Percentiles rank a stretch among this genome's conserved stretches.
phyloP scores from a whole-genome alignment of 2,329 filamentous ascomycete genomes.

The Pseudogymnoascus sp. region DNA sequence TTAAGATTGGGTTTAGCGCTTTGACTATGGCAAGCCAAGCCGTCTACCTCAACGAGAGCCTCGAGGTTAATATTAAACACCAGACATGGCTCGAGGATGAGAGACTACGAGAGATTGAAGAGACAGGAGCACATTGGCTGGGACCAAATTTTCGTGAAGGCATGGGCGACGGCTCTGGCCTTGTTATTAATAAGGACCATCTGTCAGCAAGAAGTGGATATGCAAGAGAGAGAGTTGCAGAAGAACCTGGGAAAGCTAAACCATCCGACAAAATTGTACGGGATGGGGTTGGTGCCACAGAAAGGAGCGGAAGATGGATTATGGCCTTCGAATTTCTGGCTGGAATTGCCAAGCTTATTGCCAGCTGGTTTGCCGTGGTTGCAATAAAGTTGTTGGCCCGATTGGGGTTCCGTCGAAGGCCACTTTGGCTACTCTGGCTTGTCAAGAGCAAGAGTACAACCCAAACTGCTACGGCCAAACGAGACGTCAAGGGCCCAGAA shows the following conservation, averaged over 20 bases:
- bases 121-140: constrained; percentile 29
- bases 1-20: constrained; percentile 78
- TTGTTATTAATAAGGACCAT: constrained; percentile 22
- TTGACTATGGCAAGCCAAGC: constrained; percentile 92
- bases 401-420: constrained; percentile 52
- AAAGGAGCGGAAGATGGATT: constrained; percentile 70
- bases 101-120: constrained; percentile 67
- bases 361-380: constrained; percentile 31
- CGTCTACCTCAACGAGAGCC: constrained; percentile 89
- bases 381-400: constrained; percentile 38
- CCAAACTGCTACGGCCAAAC: constrained; percentile 8
- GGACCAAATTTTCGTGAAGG: constrained; percentile 25
- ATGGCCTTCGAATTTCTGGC: constrained; percentile 68
- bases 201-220: constrained; percentile 50
- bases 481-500: constrained; percentile 20
- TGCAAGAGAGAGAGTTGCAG: constrained; percentile 59
- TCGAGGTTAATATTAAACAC: constrained; percentile 59
- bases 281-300: constrained; percentile 69
- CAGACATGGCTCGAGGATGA: constrained; percentile 92
- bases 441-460: constrained; percentile 14
- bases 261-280: constrained; percentile 37
- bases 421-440: constrained; percentile 50
- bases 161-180: constrained; percentile 22
- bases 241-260: constrained; percentile 39
- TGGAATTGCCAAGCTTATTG: constrained; percentile 60